Evolutionary conservation across 331 rosid genomes (phyloP).

Genomic region (Arachis monticola): DNA sequence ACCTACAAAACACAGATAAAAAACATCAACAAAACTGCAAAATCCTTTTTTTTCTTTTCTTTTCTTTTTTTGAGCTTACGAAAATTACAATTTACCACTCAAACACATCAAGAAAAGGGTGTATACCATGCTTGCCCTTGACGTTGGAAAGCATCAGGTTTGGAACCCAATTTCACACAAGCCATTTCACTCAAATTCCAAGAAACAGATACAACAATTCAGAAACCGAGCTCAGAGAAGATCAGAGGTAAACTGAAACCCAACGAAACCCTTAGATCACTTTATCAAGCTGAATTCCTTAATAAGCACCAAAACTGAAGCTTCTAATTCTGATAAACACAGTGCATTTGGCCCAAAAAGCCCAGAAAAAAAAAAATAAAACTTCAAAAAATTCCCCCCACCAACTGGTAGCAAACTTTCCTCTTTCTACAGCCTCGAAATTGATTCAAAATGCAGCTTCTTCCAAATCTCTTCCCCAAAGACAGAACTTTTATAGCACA

Average conservation of each 20-base stretch:
- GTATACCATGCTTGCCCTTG: constrained; percentile 98
- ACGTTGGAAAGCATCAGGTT: constrained; percentile 91
- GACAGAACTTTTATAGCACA: constrained; percentile 26
- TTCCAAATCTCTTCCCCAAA: constrained; percentile 38
- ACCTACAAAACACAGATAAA: background rate
- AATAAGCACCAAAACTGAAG: constrained; percentile 20
- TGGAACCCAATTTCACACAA: constrained; percentile 93
- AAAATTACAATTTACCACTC: constrained; percentile 16
- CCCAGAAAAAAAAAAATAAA: constrained; percentile 16
- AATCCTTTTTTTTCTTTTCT: no score
- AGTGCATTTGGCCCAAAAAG: constrained; percentile 31
- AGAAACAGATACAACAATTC: constrained; percentile 18
- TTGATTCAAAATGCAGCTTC: constrained; percentile 56
- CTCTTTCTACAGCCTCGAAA: constrained; percentile 28
- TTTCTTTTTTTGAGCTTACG: no score
- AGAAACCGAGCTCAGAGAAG: constrained; percentile 32
- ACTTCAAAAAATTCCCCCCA: background rate
- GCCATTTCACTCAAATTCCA: constrained; percentile 64
- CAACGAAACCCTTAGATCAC: constrained; percentile 35
- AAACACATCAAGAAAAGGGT: constrained; percentile 9
- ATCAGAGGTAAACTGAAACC: constrained; percentile 26
- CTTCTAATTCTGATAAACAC: constrained; percentile 9
- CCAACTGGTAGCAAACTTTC: constrained; percentile 13
- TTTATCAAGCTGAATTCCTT: constrained; percentile 34
- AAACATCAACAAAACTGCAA: constrained; percentile 25